Evolutionary conservation across 345 rosid species (phyloP).

Genomic region (Anacardium occidentale): DNA sequence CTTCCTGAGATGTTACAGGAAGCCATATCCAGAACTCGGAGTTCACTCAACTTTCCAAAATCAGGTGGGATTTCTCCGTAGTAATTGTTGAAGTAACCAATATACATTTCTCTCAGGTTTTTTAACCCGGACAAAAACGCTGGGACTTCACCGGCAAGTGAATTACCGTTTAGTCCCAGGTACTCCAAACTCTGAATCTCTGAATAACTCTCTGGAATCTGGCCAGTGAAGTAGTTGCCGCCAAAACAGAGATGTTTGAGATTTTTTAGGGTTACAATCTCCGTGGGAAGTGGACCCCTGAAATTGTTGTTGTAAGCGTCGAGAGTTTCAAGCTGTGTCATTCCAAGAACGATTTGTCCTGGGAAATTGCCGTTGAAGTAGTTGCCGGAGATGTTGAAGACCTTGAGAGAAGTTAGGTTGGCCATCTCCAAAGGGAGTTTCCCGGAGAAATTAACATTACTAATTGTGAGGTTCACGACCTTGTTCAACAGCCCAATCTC

Average conservation of each 20-base stretch:
- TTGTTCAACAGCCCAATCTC: conserved; percentile 58
- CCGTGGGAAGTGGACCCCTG: conserved; percentile 52
- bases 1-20: conserved; percentile 66
- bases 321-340: conserved; percentile 59
- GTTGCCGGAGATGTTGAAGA: conserved; percentile 70
- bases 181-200: conserved; percentile 64
- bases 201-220: conserved; percentile 66
- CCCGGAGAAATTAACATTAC: conserved; percentile 52
- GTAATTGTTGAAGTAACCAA: conserved; percentile 64
- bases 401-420: conserved; percentile 50
- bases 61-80: conserved; percentile 71
- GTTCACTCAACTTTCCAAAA: conserved; percentile 58
- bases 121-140: conserved; percentile 54
- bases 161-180: conserved; percentile 61
- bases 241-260: conserved; percentile 59
- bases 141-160: conserved; percentile 53
- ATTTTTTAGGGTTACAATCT: conserved; percentile 43
- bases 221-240: conserved; percentile 76
- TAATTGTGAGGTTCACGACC: conserved; percentile 64
- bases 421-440: conserved; percentile 54
- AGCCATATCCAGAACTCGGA: conserved; percentile 65
- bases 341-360: conserved; percentile 44
- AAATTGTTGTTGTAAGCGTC: conserved; percentile 71
- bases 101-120: conserved; percentile 47
- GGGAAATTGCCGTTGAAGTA: conserved; percentile 52